Base-by-base conservation (phyloP, 2,329 filamentous ascomycete species). In the Microascus cirrosus region DNA sequence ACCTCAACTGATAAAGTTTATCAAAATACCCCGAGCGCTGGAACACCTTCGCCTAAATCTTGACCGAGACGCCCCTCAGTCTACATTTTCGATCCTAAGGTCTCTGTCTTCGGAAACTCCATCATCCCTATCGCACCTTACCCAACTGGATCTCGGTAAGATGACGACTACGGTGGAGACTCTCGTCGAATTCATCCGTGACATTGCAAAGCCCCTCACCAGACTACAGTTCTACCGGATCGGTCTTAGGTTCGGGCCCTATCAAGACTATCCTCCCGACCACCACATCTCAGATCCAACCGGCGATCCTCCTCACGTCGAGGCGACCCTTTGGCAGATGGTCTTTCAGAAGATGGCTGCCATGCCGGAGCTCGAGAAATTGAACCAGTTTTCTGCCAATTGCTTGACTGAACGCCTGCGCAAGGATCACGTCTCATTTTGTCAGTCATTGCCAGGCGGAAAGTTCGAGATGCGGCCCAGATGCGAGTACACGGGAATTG, bases 21-120 rank as follows among this genome's bases (percentile, higher is more conserved):
- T 58, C 13, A 1, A 25, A 51, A 39, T 48, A 18, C 50, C 50
- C 39, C 36, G 22, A 24, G 53, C 48, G 28, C 51, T 58, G n/a
- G 42, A 50, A 15, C 53, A 45, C 28, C 56, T 58, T 15, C 56
- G 56, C 36, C 25, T 58, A 18, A 58, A 58, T 24, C 39, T 58
- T 22, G 52, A 58, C 52, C 51, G 56, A 8, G 15, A 36, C 51
- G 35, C 32, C 28, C 8, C 32, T 32, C 34, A 22, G 36, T 12
- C 53, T 18, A 11, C 48, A n/a, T 11, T 20, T 24, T 3, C 20
- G 13, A 32, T 54, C 50, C 52, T 45, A 3, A 15, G 10, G n/a
- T 25, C 51, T 2, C 25, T 36, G 10, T 13, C 39, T 5, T 4
- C 10, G 51, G 7, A 35, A 15, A 45, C 35, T 4, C 34, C 51